Base-by-base conservation (phyloP, 345 rosid species). In the Psidium friedrichsthalianum region DNA sequence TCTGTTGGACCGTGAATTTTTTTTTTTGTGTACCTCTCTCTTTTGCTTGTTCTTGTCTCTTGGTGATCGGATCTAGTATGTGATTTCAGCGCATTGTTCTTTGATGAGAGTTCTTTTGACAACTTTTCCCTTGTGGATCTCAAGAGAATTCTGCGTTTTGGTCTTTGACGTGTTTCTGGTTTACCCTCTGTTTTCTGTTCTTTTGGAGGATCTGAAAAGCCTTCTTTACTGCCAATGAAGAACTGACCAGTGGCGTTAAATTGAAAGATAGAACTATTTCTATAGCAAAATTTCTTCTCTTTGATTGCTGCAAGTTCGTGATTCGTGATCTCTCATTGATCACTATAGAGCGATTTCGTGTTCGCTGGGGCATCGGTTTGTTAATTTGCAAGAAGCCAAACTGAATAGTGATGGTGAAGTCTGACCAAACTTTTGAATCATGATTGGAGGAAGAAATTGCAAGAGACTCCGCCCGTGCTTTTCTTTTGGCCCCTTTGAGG, bases 361-460 rank as follows among this genome's bases (percentile, higher is more conserved):
- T 22, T 11, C 44, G 24, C 16, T 69, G 78, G 25, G 25, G 78
- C 22, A 69, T 69, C 47, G 3, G 36, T 36, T 42, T 69, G 24
- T 69, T 53, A 61, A 87, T 82, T 80, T 64, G 83, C 84, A 88
- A 80, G 47, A 18, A 69, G 25, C 78, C 78, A 69, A 69, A 36
- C 47, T 69, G 47, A 82, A 85, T 84, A 86, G 91, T 87, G 92
- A 89, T 86, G 61, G 89, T 83, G 90, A 89, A 90, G 87, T 85
- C 86, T 86, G 87, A 87, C 92, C 94, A 54, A 89, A 89, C 91
- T 87, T 89, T 91, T 86, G 83, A 89, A 89, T 85, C 84, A 85
- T 85, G 82, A 87, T 88, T 86, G 87, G 82, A 69, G 83, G 82
- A 89, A 86, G 84, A 85, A 87, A 59, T 81, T 56, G 76, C 78